phyloP scores from a whole-genome alignment of 305 asterid genomes.

The Rubia tinctorum region DNA sequence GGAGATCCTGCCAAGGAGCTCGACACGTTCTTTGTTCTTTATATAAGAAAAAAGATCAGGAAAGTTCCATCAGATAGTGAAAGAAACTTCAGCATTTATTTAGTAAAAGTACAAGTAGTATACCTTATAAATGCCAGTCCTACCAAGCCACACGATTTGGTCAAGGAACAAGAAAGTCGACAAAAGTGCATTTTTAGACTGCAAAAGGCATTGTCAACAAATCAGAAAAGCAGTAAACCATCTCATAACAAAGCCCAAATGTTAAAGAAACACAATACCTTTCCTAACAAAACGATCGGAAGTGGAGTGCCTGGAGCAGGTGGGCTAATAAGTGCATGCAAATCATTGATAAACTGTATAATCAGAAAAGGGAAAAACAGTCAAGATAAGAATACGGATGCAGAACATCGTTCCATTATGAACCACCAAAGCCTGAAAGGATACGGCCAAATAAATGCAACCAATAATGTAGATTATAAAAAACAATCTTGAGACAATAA shows the following conservation, averaged over 20 bases:
- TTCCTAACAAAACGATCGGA: conserved; percentile 75
- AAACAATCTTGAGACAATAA: background rate
- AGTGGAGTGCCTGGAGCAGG: conserved; percentile 88
- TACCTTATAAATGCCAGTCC: conserved; percentile 95
- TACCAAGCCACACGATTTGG: conserved; percentile 92
- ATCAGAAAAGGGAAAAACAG: conserved; percentile 1
- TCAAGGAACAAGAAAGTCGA: conserved; percentile 87
- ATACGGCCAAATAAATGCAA: background rate
- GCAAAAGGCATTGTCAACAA: conserved; percentile 26
- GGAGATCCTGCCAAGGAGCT: conserved; percentile 76
- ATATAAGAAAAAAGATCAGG: conserved; percentile 9
- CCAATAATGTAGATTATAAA: background rate
- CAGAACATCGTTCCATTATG: background rate
- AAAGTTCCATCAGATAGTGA: background rate
- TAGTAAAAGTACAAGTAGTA: background rate
- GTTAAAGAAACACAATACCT: conserved; percentile 40
- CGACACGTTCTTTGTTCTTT: conserved; percentile 90
- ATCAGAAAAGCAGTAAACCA: background rate
- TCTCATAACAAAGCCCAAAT: conserved; percentile 11
- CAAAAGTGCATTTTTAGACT: conserved; percentile 89
- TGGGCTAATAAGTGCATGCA: conserved; percentile 83
- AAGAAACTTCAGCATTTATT: background rate
- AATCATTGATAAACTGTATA: conserved; percentile 74
- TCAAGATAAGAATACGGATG: conserved; percentile 19
- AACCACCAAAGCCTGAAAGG: background rate